phyloP scores from a whole-genome alignment of 78 protist species.

The Ministeria vibrans region DNA sequence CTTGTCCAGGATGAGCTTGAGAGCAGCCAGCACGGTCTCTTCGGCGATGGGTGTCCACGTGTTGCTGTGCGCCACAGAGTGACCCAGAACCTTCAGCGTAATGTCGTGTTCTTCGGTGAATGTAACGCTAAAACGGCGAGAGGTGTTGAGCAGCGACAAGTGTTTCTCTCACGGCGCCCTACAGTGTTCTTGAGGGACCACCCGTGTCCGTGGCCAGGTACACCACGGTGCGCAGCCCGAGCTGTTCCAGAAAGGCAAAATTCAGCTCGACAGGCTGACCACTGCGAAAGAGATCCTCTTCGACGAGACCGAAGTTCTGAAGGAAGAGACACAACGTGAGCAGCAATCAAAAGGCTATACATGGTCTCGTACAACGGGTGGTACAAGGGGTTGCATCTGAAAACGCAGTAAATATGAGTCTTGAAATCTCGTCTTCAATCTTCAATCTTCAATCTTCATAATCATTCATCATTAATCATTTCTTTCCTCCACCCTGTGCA shows the following conservation, averaged over 20 bases:
- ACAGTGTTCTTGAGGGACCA: constrained; percentile 67
- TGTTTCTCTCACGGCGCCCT: neutral
- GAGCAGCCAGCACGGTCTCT: constrained; percentile 68
- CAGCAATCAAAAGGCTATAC: too few relatives aligned
- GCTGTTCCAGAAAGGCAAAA: constrained; percentile 83
- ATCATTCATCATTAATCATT: too few relatives aligned
- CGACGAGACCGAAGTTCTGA: constrained; percentile 79
- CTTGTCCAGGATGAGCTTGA: constrained; percentile 60
- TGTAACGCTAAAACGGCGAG: constrained; percentile 20
- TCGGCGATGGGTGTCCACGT: constrained; percentile 72
- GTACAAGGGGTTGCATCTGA: too few relatives aligned
- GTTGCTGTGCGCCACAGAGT: constrained; percentile 34
- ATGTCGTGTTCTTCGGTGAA: constrained; percentile 73
- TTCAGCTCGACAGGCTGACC: constrained; percentile 82
- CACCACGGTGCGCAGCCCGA: constrained; percentile 62
- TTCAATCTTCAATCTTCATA: too few relatives aligned
- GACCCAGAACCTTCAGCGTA: constrained; percentile 56
- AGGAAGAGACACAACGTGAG: too few relatives aligned
- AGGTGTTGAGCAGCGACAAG: neutral
- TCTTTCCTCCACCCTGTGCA: too few relatives aligned
- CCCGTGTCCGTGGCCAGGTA: constrained; percentile 80
- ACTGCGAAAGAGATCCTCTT: constrained; percentile 78
- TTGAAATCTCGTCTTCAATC: too few relatives aligned
- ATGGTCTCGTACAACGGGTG: too few relatives aligned
- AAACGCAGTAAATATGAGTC: too few relatives aligned